Base-by-base conservation (phyloP, 2,329 filamentous ascomycete species). In the Cercospora sesami region DNA sequence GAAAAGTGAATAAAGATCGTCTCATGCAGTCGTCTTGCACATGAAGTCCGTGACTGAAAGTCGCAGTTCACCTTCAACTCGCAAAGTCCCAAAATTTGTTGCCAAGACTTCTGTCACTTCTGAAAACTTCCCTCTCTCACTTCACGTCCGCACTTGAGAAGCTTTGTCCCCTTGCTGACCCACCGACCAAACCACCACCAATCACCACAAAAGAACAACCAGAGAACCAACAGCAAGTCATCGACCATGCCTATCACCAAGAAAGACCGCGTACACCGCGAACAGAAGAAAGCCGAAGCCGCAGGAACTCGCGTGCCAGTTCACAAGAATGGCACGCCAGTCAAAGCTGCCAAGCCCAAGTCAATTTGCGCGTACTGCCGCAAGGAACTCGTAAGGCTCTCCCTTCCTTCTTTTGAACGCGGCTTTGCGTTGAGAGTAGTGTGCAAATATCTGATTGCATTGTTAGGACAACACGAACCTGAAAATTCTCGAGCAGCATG, bases 271-370 rank as follows among this genome's bases (percentile, higher is more conserved):
- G 80, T 85, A 72, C 79, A 81, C 72, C 83, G 83, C 75, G 85
- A 87, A 78, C 85, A 87, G 79, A 84, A 86, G 75, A 84, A 82
- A 71, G 85, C 82, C 51, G 85, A 87, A 4, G 82, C 81, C 30
- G 85, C 83, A 31, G 85, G 85, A 68, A 87, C 85, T 64, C 82
- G 85, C 60, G 80, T 82, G 36, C 80, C 84, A 0, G 84, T 86
- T 68, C 86, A 86, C 78, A 76, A 84, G 18, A 86, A 87, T 71
- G 85, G 85, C 30, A 80, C 85, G 1, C 85, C 85, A 1, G 83
- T 85, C 70, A 87, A 87, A 80, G 67, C 84, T 0, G 80, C 83
- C 0, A 86, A 86, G 80, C 81, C 81, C n/a, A 85, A 81, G 31
- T 82, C 81, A 8, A 82, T 84, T 60, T 73, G 68, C 64, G 68